Conservation (phyloP, 352 stramenopile species). For the Phytophthora aleatoria region DNA sequence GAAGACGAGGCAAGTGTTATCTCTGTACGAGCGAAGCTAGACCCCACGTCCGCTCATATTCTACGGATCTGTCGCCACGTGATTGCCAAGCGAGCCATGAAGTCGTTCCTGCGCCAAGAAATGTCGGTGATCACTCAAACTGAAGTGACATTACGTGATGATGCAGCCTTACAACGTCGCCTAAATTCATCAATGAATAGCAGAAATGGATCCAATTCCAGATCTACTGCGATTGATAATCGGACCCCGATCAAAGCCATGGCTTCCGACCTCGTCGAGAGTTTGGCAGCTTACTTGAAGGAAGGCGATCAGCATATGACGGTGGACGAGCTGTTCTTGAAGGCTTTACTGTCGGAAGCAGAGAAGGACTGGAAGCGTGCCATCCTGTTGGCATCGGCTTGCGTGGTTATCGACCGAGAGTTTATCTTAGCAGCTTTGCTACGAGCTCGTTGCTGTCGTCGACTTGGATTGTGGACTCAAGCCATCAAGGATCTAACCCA, state of each 20-base stretch:
- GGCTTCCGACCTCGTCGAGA: constrained; percentile 46
- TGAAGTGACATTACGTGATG: constrained; percentile 52
- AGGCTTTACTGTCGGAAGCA: constrained; percentile 54
- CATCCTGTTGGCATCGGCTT: constrained; percentile 74
- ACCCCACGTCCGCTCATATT: constrained; percentile 62
- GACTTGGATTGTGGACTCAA: constrained; percentile 74
- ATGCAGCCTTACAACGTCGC: constrained; percentile 46
- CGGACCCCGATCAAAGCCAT: constrained; percentile 53
- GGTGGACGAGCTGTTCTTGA: constrained; percentile 65
- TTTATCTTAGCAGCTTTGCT: constrained; percentile 63
- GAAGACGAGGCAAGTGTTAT: constrained; percentile 26
- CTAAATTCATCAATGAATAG: constrained; percentile 12
- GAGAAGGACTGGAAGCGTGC: constrained; percentile 72
- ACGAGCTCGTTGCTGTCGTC: constrained; percentile 68
- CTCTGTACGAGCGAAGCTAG: constrained; percentile 36
- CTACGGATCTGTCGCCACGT: constrained; percentile 75
- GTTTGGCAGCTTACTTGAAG: constrained; percentile 53
- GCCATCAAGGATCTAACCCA: constrained; percentile 71
- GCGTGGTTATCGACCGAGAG: constrained; percentile 68
- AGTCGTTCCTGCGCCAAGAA: constrained; percentile 62
- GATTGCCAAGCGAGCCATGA: constrained; percentile 73
- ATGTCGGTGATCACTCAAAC: constrained; percentile 67
- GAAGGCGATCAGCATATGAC: constrained; percentile 64
- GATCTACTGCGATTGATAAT: constrained; percentile 13
- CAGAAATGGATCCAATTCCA: constrained; percentile 16